A percentile compares a stretch with the other conserved stretches of the same genome.
phyloP scores from a whole-genome alignment of 148 eudicot genomes.

The Rhododendron vialii region DNA sequence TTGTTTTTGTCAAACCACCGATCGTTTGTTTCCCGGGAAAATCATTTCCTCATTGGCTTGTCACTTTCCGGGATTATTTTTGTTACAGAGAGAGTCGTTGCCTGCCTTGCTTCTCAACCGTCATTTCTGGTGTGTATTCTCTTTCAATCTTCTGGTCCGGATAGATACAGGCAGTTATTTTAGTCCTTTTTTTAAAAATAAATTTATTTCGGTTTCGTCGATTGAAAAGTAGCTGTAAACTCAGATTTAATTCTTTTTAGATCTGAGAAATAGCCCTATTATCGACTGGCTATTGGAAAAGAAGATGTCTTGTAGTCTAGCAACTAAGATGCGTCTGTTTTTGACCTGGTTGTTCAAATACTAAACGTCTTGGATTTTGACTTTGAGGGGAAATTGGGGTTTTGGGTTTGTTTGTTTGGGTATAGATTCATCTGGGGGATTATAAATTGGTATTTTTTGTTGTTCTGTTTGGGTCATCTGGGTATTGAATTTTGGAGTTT shows the following conservation, averaged over 20 bases:
- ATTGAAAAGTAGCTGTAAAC: not conserved
- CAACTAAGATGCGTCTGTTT: constrained; percentile 13
- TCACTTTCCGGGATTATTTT: constrained; percentile 12
- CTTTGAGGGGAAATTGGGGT: not conserved
- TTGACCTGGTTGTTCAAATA: not conserved
- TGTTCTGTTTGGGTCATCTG: constrained; percentile 4
- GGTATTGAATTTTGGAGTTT: constrained; percentile 5
- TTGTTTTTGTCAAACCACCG: not conserved
- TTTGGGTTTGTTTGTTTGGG: not conserved
- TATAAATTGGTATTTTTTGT: no score
- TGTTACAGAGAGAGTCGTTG: not conserved
- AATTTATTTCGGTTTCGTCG: not conserved
- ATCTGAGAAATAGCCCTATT: constrained; percentile 13
- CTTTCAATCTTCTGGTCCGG: not conserved
- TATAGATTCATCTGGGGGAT: constrained; percentile 2
- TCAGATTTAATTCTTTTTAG: constrained; percentile 3
- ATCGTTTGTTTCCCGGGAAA: constrained; percentile 14
- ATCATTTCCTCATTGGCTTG: not conserved
- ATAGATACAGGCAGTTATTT: not conserved
- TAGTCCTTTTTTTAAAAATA: no score
- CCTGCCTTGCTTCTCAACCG: not conserved
- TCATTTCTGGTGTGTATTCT: constrained; percentile 2
- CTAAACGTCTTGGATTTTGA: not conserved
- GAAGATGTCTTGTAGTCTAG: not conserved
- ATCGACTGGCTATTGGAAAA: not conserved